Conservation (phyloP, 495 filamentous ascomycete genomes). For the Terfezia claveryi region DNA sequence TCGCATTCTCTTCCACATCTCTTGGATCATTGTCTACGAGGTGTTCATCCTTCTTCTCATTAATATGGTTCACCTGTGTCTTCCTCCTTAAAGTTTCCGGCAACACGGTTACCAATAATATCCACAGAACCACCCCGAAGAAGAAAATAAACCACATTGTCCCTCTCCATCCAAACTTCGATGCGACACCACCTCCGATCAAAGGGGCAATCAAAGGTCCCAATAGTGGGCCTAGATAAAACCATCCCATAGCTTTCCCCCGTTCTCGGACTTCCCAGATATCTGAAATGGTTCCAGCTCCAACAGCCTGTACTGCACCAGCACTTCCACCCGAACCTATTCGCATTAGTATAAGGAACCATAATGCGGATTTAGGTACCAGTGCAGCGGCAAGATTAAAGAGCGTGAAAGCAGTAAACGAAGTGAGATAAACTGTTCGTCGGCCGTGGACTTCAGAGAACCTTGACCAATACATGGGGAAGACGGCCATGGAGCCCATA, state of each 20-base stretch:
- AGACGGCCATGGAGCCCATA: slow-evolving; percentile 78
- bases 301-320: slow-evolving; percentile 76
- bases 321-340: slow-evolving; percentile 62
- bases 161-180: slow-evolving; percentile 57
- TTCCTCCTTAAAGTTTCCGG: slow-evolving; percentile 41
- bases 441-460: slow-evolving; percentile 71
- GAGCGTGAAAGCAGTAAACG: slow-evolving; percentile 58
- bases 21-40: not conserved
- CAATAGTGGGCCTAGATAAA: slow-evolving; percentile 73
- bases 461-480: slow-evolving; percentile 84
- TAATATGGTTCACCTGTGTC: slow-evolving; percentile 1
- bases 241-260: slow-evolving; percentile 76
- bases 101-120: slow-evolving; percentile 42
- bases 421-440: slow-evolving; percentile 64
- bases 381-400: slow-evolving; percentile 55
- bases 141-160: slow-evolving; percentile 72
- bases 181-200: slow-evolving; percentile 54
- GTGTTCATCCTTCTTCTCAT: slow-evolving; percentile 1
- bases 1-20: not conserved
- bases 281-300: slow-evolving; percentile 81
- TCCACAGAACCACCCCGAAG: slow-evolving; percentile 44
- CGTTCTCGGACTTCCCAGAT: slow-evolving; percentile 67
- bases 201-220: slow-evolving; percentile 74
- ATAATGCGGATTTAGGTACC: not conserved
- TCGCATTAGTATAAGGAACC: slow-evolving; percentile 63